Evolutionary conservation across 1,284 basidiomycete species (phyloP).

Genomic region (Papiliotrema fonsecae): DNA sequence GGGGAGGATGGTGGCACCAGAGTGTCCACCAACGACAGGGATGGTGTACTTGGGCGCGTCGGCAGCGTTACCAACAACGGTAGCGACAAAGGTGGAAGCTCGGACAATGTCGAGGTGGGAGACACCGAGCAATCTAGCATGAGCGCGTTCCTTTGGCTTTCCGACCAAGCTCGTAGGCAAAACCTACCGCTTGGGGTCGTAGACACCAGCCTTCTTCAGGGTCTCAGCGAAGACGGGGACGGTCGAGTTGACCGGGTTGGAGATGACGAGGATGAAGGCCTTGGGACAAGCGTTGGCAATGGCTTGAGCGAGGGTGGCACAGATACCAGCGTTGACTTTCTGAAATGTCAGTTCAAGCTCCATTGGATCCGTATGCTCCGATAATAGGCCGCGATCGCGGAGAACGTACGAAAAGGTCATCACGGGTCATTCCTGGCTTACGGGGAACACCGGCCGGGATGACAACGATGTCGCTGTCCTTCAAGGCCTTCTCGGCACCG

Average conservation of each 20-base stretch:
- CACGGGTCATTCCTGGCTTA: constrained; percentile 75
- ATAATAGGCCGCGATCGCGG: no score
- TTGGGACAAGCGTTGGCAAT: constrained; percentile 82
- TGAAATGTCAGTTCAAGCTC: constrained; percentile 14
- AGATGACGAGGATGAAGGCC: constrained; percentile 92
- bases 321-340: constrained; percentile 56
- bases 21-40: constrained; percentile 94
- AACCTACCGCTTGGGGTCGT: constrained; percentile 66
- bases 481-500: constrained; percentile 44
- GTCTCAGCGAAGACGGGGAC: constrained; percentile 95
- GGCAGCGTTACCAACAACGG: constrained; percentile 64
- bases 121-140: constrained; percentile 61
- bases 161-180: not conserved
- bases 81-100: constrained; percentile 82
- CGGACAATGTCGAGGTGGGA: constrained; percentile 98
- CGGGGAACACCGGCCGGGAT: constrained; percentile 96
- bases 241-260: constrained; percentile 77
- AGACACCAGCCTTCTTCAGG: constrained; percentile 88
- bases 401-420: constrained; percentile 89
- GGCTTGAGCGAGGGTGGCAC: constrained; percentile 87
- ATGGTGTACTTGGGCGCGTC: constrained; percentile 61
- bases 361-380: no score
- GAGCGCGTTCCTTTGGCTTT: not conserved
- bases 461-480: constrained; percentile 65
- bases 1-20: constrained; percentile 91